Percentiles rank a stretch among this genome's conserved stretches.
Conservation (phyloP, 2,329 filamentous ascomycete species). For the Ceratocystis lukuohia region DNA sequence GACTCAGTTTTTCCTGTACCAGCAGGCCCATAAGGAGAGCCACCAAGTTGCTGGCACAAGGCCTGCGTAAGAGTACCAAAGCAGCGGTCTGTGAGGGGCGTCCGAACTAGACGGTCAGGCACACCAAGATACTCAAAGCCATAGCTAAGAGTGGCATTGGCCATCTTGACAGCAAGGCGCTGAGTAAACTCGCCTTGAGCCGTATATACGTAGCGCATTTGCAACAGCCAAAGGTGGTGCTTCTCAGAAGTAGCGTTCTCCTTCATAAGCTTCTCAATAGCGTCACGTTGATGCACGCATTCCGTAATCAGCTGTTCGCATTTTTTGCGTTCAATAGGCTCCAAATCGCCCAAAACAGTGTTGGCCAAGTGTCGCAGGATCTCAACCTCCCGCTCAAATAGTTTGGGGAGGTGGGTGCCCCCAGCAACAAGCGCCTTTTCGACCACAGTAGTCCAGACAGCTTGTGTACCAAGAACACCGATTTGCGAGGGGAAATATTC, state of each 20-base stretch:
- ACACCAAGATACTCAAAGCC: slow-evolving; percentile 98
- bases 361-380: slow-evolving; percentile 75
- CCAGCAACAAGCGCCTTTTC: slow-evolving; percentile 61
- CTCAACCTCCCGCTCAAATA: slow-evolving; percentile 73
- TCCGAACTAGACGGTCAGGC: slow-evolving; percentile 87
- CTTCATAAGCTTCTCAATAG: slow-evolving; percentile 72
- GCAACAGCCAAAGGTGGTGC: slow-evolving; percentile 85
- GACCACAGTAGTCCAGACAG: slow-evolving; percentile 81
- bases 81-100: slow-evolving; percentile 91
- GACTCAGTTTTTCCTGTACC: slow-evolving; percentile 99
- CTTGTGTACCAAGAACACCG: slow-evolving; percentile 86
- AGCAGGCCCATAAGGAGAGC: slow-evolving; percentile 91
- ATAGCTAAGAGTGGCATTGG: slow-evolving; percentile 88
- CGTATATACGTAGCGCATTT: slow-evolving; percentile 91
- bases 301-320: slow-evolving; percentile 98
- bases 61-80: slow-evolving; percentile 97
- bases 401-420: slow-evolving; percentile 49
- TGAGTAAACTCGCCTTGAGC: slow-evolving; percentile 63
- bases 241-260: slow-evolving; percentile 59
- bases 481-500: slow-evolving; percentile 80
- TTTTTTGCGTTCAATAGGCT: slow-evolving; percentile 79
- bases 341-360: slow-evolving; percentile 80
- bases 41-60: slow-evolving; percentile 84
- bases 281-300: slow-evolving; percentile 92
- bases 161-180: slow-evolving; percentile 86